A percentile compares a stretch with the other conserved stretches of the same genome.
Evolutionary conservation across 2,329 filamentous ascomycete species (phyloP).

Genomic region (Talaromyces sp.): DNA sequence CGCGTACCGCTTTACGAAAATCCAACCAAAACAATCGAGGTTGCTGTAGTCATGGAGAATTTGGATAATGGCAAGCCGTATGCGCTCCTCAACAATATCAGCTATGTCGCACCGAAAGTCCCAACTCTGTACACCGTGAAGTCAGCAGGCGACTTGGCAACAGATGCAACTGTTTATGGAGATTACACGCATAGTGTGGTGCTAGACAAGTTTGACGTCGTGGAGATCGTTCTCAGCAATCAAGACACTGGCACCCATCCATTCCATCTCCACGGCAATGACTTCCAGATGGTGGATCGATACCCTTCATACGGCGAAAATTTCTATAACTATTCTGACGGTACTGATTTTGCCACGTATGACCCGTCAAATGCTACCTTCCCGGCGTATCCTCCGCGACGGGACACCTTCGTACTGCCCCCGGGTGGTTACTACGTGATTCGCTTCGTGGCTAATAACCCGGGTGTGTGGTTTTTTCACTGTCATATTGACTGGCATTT

Average conservation of each 20-base stretch:
- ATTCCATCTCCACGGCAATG: conserved; percentile 54
- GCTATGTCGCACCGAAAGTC: conserved; percentile 69
- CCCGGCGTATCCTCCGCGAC: conserved; percentile 57
- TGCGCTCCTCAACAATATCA: conserved; percentile 72
- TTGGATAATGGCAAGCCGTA: conserved; percentile 65
- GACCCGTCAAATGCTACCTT: conserved; percentile 38
- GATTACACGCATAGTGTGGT: conserved; percentile 56
- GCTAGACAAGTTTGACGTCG: conserved; percentile 36
- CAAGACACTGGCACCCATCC: conserved; percentile 44
- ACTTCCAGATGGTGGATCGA: conserved; percentile 66
- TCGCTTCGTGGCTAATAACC: conserved; percentile 44
- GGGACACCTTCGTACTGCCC: conserved; percentile 65
- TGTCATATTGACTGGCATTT: conserved; percentile 81
- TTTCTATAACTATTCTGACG: conserved; percentile 47
- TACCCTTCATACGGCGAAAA: conserved; percentile 55
- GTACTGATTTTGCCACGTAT: conserved; percentile 30
- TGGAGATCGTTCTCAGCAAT: conserved; percentile 46
- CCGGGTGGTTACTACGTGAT: conserved; percentile 67
- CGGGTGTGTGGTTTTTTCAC: conserved; percentile 67
- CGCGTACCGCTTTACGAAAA: conserved; percentile 57
- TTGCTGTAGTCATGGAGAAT: conserved; percentile 68
- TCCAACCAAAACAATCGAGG: conserved; percentile 49
- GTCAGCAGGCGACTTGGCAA: conserved; percentile 52
- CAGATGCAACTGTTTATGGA: conserved; percentile 61
- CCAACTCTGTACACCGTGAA: conserved; percentile 73